Base-by-base conservation (phyloP, 345 rosid genomes). In the Bretschneidera sinensis region DNA sequence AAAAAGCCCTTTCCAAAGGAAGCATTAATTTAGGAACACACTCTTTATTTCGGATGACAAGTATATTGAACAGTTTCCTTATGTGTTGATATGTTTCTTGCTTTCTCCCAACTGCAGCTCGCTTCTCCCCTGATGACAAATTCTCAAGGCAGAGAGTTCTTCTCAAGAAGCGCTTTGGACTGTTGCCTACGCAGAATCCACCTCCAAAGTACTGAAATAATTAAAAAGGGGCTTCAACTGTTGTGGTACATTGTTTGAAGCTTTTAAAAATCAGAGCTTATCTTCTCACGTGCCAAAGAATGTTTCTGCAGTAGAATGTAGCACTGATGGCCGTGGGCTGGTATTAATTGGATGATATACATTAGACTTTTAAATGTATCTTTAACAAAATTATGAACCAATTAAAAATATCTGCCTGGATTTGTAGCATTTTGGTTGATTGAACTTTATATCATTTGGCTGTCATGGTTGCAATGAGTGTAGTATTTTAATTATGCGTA, bases 81-180 rank as follows among this genome's bases (percentile, higher is more conserved):
- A 43, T 21, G 6, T 24, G 0, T 33, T 13, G 34, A 22, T 23
- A 33, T 34, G 0, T 24, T n/a, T 11, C 10, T 51, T 18, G 0
- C 23, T 21, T 10, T 57, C 50, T 47, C 43, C 48, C 0, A 39
- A 25, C 61, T 54, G 79, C 84, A 87, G 97, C 95, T 28, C 88
- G 96, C 34, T 90, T 90, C 79, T 87, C 92, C 13, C 97, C 95
- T 0, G 97, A 90, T 58, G 97, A 87, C 82, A 85, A 90, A 64
- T 90, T 73, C 65, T 82, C 92, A 0, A 82, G 85, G 76, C 82
- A 87, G 64, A 90, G 95, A 82, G 80, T 85, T 57, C 71, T 77
- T 51, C 69, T 87, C 65, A 90, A 90, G 83, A 90, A 83, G 76
- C 81, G 95, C 8, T 90, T 87, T 23, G 92, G 92, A 28, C 76